phyloP scores from a whole-genome alignment of 2,329 filamentous ascomycete genomes.

The Ilyonectria mors-panacis region DNA sequence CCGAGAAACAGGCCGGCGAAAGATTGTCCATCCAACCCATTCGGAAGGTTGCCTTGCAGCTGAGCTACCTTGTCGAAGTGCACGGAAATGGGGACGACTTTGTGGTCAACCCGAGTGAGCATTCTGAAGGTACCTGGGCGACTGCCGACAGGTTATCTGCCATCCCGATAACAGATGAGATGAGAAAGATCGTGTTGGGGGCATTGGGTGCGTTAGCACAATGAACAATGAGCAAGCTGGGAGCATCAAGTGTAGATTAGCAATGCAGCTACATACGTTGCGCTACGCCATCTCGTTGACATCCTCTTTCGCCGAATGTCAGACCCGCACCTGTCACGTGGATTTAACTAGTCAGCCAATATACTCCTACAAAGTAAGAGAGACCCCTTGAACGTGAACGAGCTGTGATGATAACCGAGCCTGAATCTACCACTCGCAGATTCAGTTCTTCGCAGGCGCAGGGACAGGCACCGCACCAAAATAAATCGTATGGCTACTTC shows the following conservation, averaged over 20 bases:
- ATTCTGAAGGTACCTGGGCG: conserved; percentile 12
- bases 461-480: neutral
- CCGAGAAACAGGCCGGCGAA: conserved; percentile 1
- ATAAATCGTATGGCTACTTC: neutral
- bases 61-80: neutral
- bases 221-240: neutral
- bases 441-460: no score
- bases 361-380: no score
- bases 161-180: neutral
- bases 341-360: no score
- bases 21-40: neutral
- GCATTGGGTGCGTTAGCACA: neutral
- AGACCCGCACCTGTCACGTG: no score
- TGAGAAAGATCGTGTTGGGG: neutral
- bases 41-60: neutral
- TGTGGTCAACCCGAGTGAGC: conserved; percentile 10
- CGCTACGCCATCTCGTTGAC: no score
- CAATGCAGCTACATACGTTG: no score
- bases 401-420: no score
- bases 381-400: no score
- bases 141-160: neutral
- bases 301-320: no score
- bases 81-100: neutral
- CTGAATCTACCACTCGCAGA: no score
- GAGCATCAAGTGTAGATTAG: no score